These are phyloP conservation scores for Ascochyta pisi DNA, from an alignment of 2,329 filamentous ascomycete genomes.

Conservation along the genomic window DNA sequence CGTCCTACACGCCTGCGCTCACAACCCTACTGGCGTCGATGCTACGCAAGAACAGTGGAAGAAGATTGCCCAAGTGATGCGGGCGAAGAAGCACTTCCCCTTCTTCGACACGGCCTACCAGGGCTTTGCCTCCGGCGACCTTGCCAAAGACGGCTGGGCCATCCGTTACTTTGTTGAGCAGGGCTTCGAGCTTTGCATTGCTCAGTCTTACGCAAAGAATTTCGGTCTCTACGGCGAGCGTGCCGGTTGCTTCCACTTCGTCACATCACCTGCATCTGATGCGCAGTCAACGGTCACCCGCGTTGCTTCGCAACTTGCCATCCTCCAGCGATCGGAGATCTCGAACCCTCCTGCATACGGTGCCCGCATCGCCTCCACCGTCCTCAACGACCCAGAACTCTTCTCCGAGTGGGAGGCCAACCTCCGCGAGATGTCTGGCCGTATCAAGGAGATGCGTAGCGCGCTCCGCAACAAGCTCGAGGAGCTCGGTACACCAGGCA, in stretches of 20 bases:
- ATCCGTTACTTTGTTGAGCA: conserved; percentile 92
- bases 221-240: conserved; percentile 93
- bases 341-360: conserved; percentile 96
- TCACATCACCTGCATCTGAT: conserved; percentile 74
- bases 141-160: conserved; percentile 85
- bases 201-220: conserved; percentile 63
- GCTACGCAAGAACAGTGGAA: conserved; percentile 94
- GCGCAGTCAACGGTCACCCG: conserved; percentile 66
- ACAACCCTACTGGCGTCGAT: conserved; percentile 98
- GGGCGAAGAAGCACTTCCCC: conserved; percentile 83
- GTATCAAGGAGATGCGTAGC: conserved; percentile 91
- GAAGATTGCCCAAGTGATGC: conserved; percentile 80
- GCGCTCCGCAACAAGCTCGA: conserved; percentile 81
- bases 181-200: conserved; percentile 73
- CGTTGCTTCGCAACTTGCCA: conserved; percentile 86
- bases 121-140: conserved; percentile 92
- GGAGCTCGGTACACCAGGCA: conserved; percentile 82
- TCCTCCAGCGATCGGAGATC: conserved; percentile 96
- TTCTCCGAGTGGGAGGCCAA: conserved; percentile 94
- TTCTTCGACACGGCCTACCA: conserved; percentile 99
- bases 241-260: conserved; percentile 93
- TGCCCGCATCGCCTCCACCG: conserved; percentile 81
- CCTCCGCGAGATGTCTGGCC: conserved; percentile 89
- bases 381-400: conserved; percentile 82
- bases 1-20: conserved; percentile 91